phyloP scores from a whole-genome alignment of 2,329 filamentous ascomycete genomes.

The Anisogramma anomala region DNA sequence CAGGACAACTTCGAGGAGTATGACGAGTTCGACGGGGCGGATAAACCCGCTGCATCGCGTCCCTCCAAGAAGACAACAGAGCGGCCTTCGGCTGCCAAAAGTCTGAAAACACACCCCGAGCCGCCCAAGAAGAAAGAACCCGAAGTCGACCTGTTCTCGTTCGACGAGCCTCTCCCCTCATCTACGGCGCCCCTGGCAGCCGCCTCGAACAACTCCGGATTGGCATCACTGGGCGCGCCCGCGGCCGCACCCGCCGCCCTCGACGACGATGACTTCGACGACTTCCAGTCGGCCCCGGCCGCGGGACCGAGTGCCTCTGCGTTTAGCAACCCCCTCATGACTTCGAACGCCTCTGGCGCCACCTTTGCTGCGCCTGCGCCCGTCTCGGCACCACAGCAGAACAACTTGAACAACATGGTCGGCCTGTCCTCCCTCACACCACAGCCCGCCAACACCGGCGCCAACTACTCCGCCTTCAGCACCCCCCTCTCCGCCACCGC shows the following conservation, averaged over 20 bases:
- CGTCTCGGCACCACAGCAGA: conserved; percentile 69
- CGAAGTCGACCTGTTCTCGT: conserved; percentile 87
- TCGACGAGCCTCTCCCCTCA: conserved; percentile 61
- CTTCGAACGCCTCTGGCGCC: conserved; percentile 43
- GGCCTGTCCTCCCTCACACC: conserved; percentile 74
- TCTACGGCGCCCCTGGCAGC: conserved; percentile 33
- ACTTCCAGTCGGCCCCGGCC: conserved; percentile 82
- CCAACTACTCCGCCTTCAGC: conserved; percentile 54
- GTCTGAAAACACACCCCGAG: conserved; percentile 38
- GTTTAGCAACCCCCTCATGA: conserved; percentile 34
- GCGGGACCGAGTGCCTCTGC: conserved; percentile 30
- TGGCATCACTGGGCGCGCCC: conserved; percentile 33
- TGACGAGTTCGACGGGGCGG: conserved; percentile 82
- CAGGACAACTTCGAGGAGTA: conserved; percentile 85
- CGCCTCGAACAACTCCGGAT: conserved; percentile 33
- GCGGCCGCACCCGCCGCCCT: conserved; percentile 30
- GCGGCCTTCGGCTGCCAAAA: conserved; percentile 33
- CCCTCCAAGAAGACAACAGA: conserved; percentile 20
- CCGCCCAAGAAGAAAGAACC: conserved; percentile 72
- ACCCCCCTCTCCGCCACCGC: conserved; percentile 31
- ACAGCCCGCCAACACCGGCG: conserved; percentile 45
- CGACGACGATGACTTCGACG: conserved; percentile 90
- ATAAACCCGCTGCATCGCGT: conserved; percentile 34
- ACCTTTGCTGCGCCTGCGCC: conserved; percentile 77
- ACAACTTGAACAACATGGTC: conserved; percentile 68